These are phyloP conservation scores for Lenzites betulinus DNA, from an alignment of 768 basidiomycete species.

Conservation along the genomic window DNA sequence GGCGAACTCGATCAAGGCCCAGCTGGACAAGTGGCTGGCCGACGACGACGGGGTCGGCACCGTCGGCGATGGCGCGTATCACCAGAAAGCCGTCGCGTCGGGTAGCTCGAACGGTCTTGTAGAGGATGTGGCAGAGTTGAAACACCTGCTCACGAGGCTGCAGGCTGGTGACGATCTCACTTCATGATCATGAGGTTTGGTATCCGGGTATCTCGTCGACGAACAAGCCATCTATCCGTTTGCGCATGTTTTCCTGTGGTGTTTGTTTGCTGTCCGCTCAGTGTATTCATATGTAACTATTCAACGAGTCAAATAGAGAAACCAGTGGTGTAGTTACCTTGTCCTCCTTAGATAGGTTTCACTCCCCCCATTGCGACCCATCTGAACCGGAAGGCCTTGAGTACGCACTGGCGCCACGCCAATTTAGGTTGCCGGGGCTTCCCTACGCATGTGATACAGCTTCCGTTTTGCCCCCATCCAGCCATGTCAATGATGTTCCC, in stretches of 20 bases:
- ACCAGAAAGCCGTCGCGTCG: slow-evolving; percentile 37
- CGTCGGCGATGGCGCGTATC: slow-evolving; percentile 54
- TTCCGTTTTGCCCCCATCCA: no score
- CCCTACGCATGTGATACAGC: slow-evolving; percentile 8
- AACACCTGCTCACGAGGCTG: slow-evolving; percentile 52
- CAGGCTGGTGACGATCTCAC: slow-evolving; percentile 19
- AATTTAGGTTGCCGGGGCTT: slow-evolving; percentile 1
- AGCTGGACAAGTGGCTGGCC: slow-evolving; percentile 78
- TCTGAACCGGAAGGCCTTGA: no score
- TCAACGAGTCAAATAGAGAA: not conserved
- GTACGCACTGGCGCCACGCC: no score
- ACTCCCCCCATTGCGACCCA: no score
- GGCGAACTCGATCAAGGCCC: slow-evolving; percentile 62
- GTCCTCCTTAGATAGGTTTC: no score
- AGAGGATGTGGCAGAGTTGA: slow-evolving; percentile 74
- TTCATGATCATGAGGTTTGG: not conserved
- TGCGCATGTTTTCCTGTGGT: not conserved
- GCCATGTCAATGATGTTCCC: not conserved
- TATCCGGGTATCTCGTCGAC: not conserved
- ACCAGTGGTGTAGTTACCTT: not conserved
- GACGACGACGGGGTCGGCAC: slow-evolving; percentile 73
- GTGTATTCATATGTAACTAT: slow-evolving; percentile 6
- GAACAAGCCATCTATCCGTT: not conserved
- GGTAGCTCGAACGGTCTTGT: slow-evolving; percentile 61
- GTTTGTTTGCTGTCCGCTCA: not conserved